A percentile compares a stretch with the other conserved stretches of the same genome.
Evolutionary conservation across 768 basidiomycete species (phyloP).

Genomic region (Pleurotus sapidus): DNA sequence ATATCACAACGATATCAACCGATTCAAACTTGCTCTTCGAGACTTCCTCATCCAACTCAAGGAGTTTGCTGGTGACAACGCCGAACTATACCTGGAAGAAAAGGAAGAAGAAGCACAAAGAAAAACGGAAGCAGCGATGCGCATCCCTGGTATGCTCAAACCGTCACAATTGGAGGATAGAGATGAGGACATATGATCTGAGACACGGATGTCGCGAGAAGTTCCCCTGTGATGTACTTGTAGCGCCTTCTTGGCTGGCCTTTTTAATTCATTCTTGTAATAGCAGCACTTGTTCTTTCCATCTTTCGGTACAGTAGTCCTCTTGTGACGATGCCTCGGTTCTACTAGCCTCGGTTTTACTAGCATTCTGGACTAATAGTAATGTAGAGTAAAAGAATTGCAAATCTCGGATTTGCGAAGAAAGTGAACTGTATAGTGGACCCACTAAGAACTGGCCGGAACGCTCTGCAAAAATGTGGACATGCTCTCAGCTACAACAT

Average conservation of each 20-base stretch:
- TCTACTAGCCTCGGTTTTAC: no score
- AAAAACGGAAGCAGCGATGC: constrained; percentile 80
- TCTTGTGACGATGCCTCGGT: no score
- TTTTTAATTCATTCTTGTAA: no score
- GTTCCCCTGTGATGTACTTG: background rate
- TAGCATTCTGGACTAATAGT: no score
- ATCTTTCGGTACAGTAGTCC: no score
- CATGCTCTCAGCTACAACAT: constrained; percentile 42
- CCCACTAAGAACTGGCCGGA: no score
- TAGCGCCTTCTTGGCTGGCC: background rate
- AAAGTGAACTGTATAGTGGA: no score
- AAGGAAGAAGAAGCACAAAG: constrained; percentile 82
- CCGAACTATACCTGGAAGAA: constrained; percentile 92
- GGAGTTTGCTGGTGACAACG: constrained; percentile 93
- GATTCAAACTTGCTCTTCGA: constrained; percentile 91
- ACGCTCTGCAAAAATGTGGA: constrained; percentile 30
- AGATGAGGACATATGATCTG: constrained; percentile 75
- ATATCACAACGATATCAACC: constrained; percentile 74
- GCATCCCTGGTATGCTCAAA: constrained; percentile 98
- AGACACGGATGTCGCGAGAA: constrained; percentile 13
- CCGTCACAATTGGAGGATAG: constrained; percentile 93
- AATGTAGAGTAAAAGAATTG: no score
- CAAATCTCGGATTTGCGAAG: no score
- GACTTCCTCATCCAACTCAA: constrained; percentile 98
- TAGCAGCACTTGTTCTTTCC: no score